Evolutionary conservation across 1,284 basidiomycete genomes (phyloP).

Genomic region (Pholiota adiposa): DNA sequence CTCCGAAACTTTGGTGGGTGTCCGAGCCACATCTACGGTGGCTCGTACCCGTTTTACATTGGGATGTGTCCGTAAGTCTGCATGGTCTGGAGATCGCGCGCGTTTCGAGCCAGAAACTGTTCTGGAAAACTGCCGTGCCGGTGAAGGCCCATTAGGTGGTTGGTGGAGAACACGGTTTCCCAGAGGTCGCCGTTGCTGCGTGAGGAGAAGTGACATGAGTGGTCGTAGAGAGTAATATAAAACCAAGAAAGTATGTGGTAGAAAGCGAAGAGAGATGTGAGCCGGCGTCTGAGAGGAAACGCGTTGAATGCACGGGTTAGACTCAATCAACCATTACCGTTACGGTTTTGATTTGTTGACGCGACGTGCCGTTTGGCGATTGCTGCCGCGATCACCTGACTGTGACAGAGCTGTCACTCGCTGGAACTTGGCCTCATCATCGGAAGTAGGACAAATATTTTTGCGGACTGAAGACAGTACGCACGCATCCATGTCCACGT

Average conservation of each 20-base stretch:
- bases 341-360: conserved; percentile 13
- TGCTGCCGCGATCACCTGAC: conserved; percentile 23
- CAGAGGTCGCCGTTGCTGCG: conserved; percentile 32
- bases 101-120: conserved; percentile 52
- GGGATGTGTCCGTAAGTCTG: conserved; percentile 41
- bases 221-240: neutral
- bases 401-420: conserved; percentile 15
- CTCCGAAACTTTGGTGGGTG: conserved; percentile 16
- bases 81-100: conserved; percentile 64
- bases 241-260: conserved; percentile 4
- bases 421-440: neutral
- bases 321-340: conserved; percentile 7
- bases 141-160: conserved; percentile 26
- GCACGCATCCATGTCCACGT: conserved; percentile 54
- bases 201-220: conserved; percentile 41
- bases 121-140: conserved; percentile 36
- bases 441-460: neutral
- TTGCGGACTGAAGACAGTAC: neutral
- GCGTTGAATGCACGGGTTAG: neutral
- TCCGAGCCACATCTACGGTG: conserved; percentile 15
- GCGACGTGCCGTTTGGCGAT: conserved; percentile 17
- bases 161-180: conserved; percentile 31
- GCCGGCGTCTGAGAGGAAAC: neutral
- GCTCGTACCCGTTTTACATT: conserved; percentile 40
- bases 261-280: neutral